Evolutionary conservation across 495 filamentous ascomycete genomes (phyloP).

Genomic region (Neurospora terricola): DNA sequence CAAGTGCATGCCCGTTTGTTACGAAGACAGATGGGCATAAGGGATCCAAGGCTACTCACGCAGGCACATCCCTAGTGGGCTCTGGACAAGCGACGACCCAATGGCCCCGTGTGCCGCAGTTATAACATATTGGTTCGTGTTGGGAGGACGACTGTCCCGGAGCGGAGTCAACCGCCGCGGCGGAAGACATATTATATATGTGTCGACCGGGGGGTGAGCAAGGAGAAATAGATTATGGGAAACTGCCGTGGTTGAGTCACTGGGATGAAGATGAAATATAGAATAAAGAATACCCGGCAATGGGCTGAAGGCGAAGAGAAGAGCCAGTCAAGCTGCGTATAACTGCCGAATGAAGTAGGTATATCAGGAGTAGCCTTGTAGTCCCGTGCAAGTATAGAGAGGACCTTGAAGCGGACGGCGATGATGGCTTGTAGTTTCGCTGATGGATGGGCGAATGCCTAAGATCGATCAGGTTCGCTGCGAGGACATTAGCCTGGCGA

Average conservation of each 20-base stretch:
- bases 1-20: background rate
- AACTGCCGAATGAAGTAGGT: background rate
- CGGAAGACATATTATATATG: background rate
- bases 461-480: background rate
- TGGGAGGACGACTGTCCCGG: conserved; percentile 23
- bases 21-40: background rate
- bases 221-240: background rate
- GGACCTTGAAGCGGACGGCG: background rate
- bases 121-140: conserved; percentile 38
- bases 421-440: background rate
- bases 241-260: background rate
- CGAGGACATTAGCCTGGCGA: background rate
- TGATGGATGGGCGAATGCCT: background rate
- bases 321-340: background rate
- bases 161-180: conserved; percentile 22
- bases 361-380: background rate
- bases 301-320: background rate
- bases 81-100: conserved; percentile 42
- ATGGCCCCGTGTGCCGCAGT: conserved; percentile 39
- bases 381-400: background rate
- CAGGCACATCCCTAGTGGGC: conserved; percentile 38
- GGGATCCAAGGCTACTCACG: conserved; percentile 39
- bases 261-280: background rate
- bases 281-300: background rate
- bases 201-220: background rate